A percentile compares a stretch with the other conserved stretches of the same genome.
These are phyloP conservation scores for Acrasis kona DNA, from an alignment of 78 protist species.

Conservation along the genomic window DNA sequence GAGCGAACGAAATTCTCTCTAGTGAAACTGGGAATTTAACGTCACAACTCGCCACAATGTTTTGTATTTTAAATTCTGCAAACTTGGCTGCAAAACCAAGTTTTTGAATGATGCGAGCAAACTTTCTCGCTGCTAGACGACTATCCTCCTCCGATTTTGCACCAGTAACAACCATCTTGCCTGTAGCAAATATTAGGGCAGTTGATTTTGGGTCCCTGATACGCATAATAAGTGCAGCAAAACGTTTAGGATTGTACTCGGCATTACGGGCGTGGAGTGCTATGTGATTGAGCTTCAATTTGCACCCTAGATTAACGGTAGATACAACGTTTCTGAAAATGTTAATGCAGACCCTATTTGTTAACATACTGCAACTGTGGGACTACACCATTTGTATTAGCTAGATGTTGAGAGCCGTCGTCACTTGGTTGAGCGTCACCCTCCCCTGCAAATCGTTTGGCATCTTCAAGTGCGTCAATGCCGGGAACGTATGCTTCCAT, in stretches of 20 bases:
- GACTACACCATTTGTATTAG: no score
- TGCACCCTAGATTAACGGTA: conserved; percentile 72
- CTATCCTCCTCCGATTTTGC: conserved; percentile 83
- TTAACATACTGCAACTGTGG: not conserved
- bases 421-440: no score
- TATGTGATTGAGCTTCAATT: conserved; percentile 78
- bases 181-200: conserved; percentile 84
- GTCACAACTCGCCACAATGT: conserved; percentile 87
- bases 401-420: no score
- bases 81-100: not conserved
- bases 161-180: conserved; percentile 91
- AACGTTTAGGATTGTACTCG: conserved; percentile 96
- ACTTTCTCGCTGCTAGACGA: conserved; percentile 82
- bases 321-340: conserved; percentile 91
- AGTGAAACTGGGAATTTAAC: conserved; percentile 84
- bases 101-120: conserved; percentile 80
- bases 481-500: no score
- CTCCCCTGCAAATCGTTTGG: no score
- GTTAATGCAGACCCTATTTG: no score
- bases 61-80: conserved; percentile 81
- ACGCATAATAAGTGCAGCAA: conserved; percentile 93
- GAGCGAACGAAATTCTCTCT: conserved; percentile 59
- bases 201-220: conserved; percentile 93
- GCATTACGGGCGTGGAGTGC: conserved; percentile 88
- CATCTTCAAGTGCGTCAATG: no score